A percentile compares a stretch with the other conserved stretches of the same genome.
Conservation (phyloP, 495 filamentous ascomycete species). For the Penicillium silybi region DNA sequence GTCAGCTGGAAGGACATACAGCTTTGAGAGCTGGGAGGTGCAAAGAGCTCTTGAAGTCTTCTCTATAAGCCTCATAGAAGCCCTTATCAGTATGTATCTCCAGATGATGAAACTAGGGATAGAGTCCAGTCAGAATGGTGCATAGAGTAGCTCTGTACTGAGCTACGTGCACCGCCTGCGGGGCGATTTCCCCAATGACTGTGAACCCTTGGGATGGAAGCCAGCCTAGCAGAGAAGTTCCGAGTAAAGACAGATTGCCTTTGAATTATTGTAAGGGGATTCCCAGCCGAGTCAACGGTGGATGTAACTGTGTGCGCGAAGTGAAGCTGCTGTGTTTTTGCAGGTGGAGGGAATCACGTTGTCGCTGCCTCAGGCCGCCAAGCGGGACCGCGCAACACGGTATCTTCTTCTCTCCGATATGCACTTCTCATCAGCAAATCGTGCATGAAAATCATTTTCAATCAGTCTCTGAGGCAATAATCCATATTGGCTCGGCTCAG, state of each 20-base stretch:
- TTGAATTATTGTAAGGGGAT: neutral
- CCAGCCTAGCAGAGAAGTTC: neutral
- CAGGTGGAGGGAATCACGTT: conserved; percentile 13
- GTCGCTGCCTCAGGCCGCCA: conserved; percentile 8
- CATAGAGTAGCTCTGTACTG: conserved; percentile 3
- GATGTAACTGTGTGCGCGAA: neutral
- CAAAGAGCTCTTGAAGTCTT: neutral
- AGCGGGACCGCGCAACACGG: neutral
- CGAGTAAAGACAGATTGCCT: neutral
- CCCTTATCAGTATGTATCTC: neutral
- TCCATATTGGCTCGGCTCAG: neutral
- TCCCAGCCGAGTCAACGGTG: neutral
- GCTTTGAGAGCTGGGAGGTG: neutral
- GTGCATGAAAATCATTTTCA: neutral
- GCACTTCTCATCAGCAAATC: neutral
- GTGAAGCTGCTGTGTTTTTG: conserved; percentile 4
- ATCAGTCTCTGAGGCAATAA: neutral
- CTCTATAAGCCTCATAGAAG: neutral
- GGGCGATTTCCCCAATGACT: conserved; percentile 7
- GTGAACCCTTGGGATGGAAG: neutral
- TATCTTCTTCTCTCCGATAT: neutral
- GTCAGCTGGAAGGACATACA: neutral
- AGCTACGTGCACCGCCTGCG: conserved; percentile 8
- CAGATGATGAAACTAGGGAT: neutral
- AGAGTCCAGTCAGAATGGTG: neutral